These are phyloP conservation scores for Iris pallida DNA, from an alignment of 116 monocot species.

Conservation along the genomic window DNA sequence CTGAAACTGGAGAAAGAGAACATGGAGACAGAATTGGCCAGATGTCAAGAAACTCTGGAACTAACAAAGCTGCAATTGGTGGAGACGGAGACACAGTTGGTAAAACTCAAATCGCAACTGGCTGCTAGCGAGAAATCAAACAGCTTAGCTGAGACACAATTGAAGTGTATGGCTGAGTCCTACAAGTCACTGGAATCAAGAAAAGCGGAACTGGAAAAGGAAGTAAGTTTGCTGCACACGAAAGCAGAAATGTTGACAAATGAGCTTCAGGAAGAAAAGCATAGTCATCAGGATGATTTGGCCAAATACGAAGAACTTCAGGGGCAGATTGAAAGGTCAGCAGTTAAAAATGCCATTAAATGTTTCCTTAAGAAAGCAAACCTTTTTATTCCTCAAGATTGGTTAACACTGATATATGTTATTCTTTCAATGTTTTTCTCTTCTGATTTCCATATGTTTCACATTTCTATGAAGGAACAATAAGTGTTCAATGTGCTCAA, in stretches of 20 bases:
- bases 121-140: conserved; percentile 65
- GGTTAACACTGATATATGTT: no score
- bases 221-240: conserved; percentile 34
- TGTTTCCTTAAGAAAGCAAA: neutral
- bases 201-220: conserved; percentile 45
- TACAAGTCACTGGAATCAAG: conserved; percentile 65
- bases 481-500: conserved; percentile 25
- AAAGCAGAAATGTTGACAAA: conserved; percentile 43
- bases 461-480: conserved; percentile 36
- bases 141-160: conserved; percentile 75
- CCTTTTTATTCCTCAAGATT: neutral
- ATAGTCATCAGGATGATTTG: conserved; percentile 52
- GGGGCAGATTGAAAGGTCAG: conserved; percentile 70
- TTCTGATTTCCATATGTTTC: conserved; percentile 12
- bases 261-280: conserved; percentile 69
- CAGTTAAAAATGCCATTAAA: neutral
- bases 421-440: neutral
- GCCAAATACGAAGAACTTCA: conserved; percentile 49
- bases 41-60: conserved; percentile 49
- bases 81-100: conserved; percentile 43
- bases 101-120: conserved; percentile 45
- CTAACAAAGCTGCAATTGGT: conserved; percentile 34
- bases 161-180: conserved; percentile 93
- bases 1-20: conserved; percentile 58
- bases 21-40: conserved; percentile 37